phyloP scores from a whole-genome alignment of 1,139 yeast genomes.

The Pichia cactophila region DNA sequence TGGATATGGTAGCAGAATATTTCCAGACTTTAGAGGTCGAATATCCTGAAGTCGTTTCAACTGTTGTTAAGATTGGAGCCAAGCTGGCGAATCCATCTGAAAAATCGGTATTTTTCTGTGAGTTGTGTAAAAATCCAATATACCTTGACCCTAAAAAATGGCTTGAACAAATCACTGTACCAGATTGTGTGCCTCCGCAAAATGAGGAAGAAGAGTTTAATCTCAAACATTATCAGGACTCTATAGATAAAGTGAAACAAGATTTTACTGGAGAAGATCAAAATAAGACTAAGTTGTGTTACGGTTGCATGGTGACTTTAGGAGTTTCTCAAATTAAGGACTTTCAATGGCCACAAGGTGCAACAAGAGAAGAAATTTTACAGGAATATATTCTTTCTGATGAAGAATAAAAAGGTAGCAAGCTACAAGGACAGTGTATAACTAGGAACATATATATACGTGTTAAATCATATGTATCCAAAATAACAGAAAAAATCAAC shows the following conservation, averaged over 20 bases:
- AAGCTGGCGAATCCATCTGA: constrained; percentile 55
- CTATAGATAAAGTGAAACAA: constrained; percentile 5
- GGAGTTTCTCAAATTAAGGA: constrained; percentile 27
- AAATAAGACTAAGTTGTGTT: constrained; percentile 39
- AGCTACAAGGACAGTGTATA: no score
- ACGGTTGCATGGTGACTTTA: constrained; percentile 59
- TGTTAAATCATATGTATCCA: no score
- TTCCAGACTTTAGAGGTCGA: constrained; percentile 68
- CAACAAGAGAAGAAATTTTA: constrained; percentile 32
- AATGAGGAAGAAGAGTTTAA: constrained; percentile 42
- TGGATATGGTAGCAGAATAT: constrained; percentile 70
- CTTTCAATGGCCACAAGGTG: constrained; percentile 47
- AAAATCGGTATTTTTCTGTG: constrained; percentile 30
- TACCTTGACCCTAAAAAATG: constrained; percentile 57
- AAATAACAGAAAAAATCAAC: no score
- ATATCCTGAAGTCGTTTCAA: constrained; percentile 86
- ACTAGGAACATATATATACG: no score
- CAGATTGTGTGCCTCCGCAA: constrained; percentile 43
- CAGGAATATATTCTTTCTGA: constrained; percentile 46
- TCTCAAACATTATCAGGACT: constrained; percentile 21
- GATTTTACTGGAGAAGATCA: constrained; percentile 19
- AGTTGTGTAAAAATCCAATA: constrained; percentile 44
- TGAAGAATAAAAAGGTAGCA: constrained; percentile 20
- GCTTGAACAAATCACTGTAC: constrained; percentile 69
- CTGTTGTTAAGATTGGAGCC: constrained; percentile 85